These are phyloP conservation scores for Nicotiana benthamiana DNA, from an alignment of 257 asterid genomes.

Conservation along the genomic window DNA sequence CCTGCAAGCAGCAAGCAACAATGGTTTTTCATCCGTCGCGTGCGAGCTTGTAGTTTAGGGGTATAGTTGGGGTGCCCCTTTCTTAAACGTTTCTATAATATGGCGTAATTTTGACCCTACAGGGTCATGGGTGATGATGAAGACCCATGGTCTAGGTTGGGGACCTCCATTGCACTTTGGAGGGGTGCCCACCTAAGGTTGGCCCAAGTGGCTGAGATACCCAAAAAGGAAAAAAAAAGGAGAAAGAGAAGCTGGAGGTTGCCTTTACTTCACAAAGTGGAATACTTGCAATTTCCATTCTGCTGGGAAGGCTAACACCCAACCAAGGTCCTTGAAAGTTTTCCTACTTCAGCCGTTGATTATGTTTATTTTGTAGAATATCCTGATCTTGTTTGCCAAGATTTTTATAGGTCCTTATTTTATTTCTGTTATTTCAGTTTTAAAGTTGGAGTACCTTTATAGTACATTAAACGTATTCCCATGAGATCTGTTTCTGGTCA, in stretches of 20 bases:
- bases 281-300: neutral
- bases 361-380: neutral
- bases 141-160: no score
- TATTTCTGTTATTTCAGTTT: neutral
- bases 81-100: no score
- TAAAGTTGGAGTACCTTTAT: neutral
- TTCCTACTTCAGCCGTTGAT: neutral
- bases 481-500: neutral
- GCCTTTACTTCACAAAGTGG: neutral
- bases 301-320: neutral
- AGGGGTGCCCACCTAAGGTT: no score
- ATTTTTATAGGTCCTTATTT: neutral
- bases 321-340: neutral
- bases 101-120: no score
- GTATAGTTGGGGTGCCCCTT: no score
- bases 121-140: no score
- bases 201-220: no score
- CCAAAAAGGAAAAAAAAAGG: no score
- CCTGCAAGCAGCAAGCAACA: no score
- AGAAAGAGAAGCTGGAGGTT: neutral
- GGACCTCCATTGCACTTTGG: no score
- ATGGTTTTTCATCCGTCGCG: no score
- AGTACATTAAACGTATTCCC: neutral
- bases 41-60: no score
- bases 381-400: neutral